Percentiles rank a stretch among this genome's conserved stretches.
These are phyloP conservation scores for Emydomyces testavorans DNA, from an alignment of 2,329 filamentous ascomycete species.

Conservation along the genomic window DNA sequence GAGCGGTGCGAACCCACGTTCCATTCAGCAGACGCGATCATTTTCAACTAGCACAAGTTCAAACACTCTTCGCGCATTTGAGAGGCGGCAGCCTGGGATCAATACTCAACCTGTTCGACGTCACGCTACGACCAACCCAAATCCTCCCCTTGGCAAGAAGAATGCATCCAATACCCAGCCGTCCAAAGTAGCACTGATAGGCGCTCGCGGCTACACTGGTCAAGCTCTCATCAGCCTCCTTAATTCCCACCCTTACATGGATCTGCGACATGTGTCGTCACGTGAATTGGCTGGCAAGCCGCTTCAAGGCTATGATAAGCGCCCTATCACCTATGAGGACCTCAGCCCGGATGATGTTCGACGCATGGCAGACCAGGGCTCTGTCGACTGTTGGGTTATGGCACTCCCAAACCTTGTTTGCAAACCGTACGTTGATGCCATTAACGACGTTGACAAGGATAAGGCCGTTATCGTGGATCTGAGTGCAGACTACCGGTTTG, in stretches of 20 bases:
- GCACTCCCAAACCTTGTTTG: conserved; percentile 91
- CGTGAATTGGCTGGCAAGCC: conserved; percentile 81
- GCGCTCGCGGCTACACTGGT: conserved; percentile 86
- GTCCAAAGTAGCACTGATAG: conserved; percentile 74
- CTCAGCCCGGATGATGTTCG: conserved; percentile 75
- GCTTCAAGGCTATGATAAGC: conserved; percentile 81
- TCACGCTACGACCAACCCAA: conserved; percentile 47
- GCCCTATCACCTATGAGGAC: conserved; percentile 85
- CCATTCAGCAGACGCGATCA: conserved; percentile 50
- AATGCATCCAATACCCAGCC: conserved; percentile 72
- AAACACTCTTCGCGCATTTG: conserved; percentile 29
- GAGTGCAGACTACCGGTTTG: conserved; percentile 93
- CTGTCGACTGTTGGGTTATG: conserved; percentile 96
- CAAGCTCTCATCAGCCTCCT: conserved; percentile 80
- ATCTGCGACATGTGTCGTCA: conserved; percentile 82
- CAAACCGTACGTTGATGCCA: conserved; percentile 83
- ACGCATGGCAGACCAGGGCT: conserved; percentile 68
- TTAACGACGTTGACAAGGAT: conserved; percentile 57
- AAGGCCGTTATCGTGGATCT: conserved; percentile 79
- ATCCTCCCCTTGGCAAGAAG: conserved; percentile 78
- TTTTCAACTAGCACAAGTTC: conserved; percentile 49
- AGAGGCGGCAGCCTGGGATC: conserved; percentile 22
- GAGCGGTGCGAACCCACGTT: conserved; percentile 43
- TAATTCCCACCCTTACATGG: conserved; percentile 78
- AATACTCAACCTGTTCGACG: conserved; percentile 28